These are phyloP conservation scores for Zalerion maritima DNA, from an alignment of 495 filamentous ascomycete species.

Conservation along the genomic window DNA sequence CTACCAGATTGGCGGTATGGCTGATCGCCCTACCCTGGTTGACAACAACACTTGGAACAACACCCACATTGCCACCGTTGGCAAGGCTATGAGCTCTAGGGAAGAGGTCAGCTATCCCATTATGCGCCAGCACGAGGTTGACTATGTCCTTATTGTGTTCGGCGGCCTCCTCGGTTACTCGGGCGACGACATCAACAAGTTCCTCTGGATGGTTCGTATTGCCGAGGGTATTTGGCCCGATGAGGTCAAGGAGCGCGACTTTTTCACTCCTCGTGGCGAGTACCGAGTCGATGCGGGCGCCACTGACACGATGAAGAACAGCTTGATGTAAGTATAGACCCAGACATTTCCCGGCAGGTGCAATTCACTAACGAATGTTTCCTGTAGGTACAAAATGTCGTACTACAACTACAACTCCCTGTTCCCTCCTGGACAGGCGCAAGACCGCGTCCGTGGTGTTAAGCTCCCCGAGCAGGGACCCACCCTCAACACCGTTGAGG, in stretches of 20 bases:
- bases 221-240: conserved; percentile 99
- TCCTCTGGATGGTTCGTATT: conserved; percentile 99
- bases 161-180: conserved; percentile 94
- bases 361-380: conserved; percentile 4
- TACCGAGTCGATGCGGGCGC: conserved; percentile 90
- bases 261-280: conserved; percentile 89
- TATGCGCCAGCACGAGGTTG: conserved; percentile 93
- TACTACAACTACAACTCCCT: conserved; percentile 94
- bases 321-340: conserved; percentile 71
- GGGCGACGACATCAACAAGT: conserved; percentile 99
- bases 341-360: background rate
- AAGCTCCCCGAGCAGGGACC: conserved; percentile 77
- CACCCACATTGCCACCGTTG: conserved; percentile 97
- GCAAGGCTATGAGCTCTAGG: conserved; percentile 95
- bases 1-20: conserved; percentile 99
- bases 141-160: conserved; percentile 95
- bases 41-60: conserved; percentile 99
- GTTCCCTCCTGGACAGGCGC: conserved; percentile 83
- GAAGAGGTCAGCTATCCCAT: conserved; percentile 99
- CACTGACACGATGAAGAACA: conserved; percentile 97
- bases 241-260: conserved; percentile 93
- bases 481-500: conserved; percentile 75
- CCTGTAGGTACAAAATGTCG: conserved; percentile 94
- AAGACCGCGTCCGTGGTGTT: conserved; percentile 75
- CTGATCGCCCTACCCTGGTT: conserved; percentile 89